phyloP scores from a whole-genome alignment of 768 basidiomycete genomes.

The Porphyrellus cyaneotinctus region DNA sequence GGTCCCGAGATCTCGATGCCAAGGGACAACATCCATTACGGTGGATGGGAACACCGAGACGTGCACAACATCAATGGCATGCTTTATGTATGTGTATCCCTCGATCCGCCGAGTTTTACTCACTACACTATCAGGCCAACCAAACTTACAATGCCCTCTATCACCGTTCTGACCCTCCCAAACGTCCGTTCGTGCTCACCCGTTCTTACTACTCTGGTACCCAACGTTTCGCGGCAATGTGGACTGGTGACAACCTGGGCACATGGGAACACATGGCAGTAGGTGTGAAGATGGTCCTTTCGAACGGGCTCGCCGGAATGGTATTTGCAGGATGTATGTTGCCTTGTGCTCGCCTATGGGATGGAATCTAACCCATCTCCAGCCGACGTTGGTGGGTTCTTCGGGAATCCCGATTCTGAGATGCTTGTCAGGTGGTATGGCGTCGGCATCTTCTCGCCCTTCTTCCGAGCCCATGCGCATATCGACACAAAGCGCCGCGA shows the following conservation, averaged over 20 bases:
- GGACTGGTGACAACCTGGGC: constrained; percentile 98
- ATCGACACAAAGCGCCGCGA: constrained; percentile 97
- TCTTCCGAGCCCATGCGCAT: constrained; percentile 98
- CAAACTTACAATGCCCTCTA: constrained; percentile 76
- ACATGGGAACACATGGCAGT: constrained; percentile 98
- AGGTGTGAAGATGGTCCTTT: constrained; percentile 89
- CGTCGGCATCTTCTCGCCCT: constrained; percentile 91
- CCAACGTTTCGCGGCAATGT: constrained; percentile 94
- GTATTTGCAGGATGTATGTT: constrained; percentile 84
- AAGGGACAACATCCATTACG: constrained; percentile 76
- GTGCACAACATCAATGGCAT: constrained; percentile 97
- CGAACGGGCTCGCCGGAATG: constrained; percentile 87
- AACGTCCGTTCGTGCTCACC: constrained; percentile 92
- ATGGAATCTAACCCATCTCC: constrained; percentile 1
- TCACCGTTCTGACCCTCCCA: constrained; percentile 66
- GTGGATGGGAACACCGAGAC: constrained; percentile 98
- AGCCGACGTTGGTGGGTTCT: constrained; percentile 99
- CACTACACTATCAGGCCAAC: constrained; percentile 57
- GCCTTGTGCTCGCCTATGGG: background rate
- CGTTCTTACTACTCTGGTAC: constrained; percentile 95
- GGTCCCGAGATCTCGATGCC: constrained; percentile 92
- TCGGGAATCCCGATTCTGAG: constrained; percentile 91
- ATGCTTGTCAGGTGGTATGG: constrained; percentile 98
- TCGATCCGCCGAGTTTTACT: background rate
- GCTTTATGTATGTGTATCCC: constrained; percentile 61